Evolutionary conservation across 2,329 filamentous ascomycete species (phyloP).

Genomic region (Magnaporthiopsis poae): DNA sequence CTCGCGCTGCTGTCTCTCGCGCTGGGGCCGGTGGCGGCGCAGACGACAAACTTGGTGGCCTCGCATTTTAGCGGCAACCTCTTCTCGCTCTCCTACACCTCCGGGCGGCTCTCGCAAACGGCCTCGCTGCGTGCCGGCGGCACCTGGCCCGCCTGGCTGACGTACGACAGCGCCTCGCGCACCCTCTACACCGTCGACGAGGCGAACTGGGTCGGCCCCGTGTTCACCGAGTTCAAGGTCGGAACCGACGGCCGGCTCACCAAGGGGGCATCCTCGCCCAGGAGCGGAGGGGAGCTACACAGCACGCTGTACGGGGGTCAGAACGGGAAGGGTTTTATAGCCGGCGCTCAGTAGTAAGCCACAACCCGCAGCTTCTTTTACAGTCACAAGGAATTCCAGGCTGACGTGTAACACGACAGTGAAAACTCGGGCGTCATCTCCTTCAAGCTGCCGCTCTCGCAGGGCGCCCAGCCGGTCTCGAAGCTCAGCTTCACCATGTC

Average conservation of each 20-base stretch:
- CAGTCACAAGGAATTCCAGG: not conserved
- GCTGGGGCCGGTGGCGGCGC: conserved; percentile 10
- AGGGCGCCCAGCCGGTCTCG: conserved; percentile 22
- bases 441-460: conserved; percentile 29
- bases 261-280: conserved; percentile 20
- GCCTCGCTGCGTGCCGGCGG: conserved; percentile 23
- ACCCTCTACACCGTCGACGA: conserved; percentile 30
- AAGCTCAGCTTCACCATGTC: conserved; percentile 32
- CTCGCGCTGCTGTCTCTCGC: conserved; percentile 5
- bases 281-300: conserved; percentile 29
- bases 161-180: conserved; percentile 21
- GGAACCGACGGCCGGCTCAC: conserved; percentile 22
- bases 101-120: conserved; percentile 19
- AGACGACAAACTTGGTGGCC: conserved; percentile 22
- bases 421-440: conserved; percentile 33
- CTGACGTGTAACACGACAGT: conserved; percentile 16
- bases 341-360: conserved; percentile 34
- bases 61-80: conserved; percentile 31
- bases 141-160: conserved; percentile 28
- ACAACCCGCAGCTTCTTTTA: not conserved
- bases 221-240: conserved; percentile 25
- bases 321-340: conserved; percentile 30
- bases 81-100: conserved; percentile 23
- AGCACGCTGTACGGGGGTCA: conserved; percentile 29
- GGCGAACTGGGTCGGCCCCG: conserved; percentile 24